phyloP scores from a whole-genome alignment of 2,329 filamentous ascomycete species.

The Xylariomycetidae sp. region DNA sequence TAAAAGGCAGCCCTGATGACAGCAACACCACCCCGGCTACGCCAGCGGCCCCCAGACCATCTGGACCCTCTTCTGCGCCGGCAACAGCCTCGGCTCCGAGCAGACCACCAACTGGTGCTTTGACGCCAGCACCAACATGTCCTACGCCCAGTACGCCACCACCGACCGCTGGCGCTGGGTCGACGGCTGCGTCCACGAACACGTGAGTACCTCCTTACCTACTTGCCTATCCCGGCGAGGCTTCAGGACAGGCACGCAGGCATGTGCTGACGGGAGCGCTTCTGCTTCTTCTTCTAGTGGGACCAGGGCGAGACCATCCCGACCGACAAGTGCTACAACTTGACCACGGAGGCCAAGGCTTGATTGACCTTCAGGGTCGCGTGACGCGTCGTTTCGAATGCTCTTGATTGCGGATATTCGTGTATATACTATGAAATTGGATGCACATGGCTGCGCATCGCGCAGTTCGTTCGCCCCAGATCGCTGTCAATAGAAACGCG shows the following conservation, averaged over 20 bases:
- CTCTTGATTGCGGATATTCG: too few species aligned
- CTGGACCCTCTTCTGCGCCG: slow-evolving; percentile 33
- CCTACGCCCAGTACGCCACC: slow-evolving; percentile 31
- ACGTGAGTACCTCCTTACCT: slow-evolving; percentile 28
- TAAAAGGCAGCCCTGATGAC: neutral
- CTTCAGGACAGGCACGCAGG: too few species aligned
- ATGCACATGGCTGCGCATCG: too few species aligned
- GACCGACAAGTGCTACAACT: slow-evolving; percentile 21
- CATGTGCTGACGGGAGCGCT: too few species aligned
- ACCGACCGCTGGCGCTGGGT: slow-evolving; percentile 35
- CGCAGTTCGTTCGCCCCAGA: too few species aligned
- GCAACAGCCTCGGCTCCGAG: slow-evolving; percentile 29
- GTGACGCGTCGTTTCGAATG: too few species aligned
- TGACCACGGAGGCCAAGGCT: slow-evolving; percentile 10
- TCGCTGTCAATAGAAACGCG: too few species aligned
- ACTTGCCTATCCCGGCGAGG: too few species aligned
- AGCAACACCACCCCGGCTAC: slow-evolving; percentile 35
- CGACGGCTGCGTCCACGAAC: slow-evolving; percentile 34
- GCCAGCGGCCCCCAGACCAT: slow-evolving; percentile 28
- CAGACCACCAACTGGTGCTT: slow-evolving; percentile 30
- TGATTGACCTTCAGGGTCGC: too few species aligned
- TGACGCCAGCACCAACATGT: slow-evolving; percentile 34
- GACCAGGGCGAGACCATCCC: slow-evolving; percentile 28
- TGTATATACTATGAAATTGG: too few species aligned
- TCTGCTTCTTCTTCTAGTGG: slow-evolving; percentile 24